Base-by-base conservation (phyloP, 1,284 basidiomycete species). In the Ustilago cynodontis region DNA sequence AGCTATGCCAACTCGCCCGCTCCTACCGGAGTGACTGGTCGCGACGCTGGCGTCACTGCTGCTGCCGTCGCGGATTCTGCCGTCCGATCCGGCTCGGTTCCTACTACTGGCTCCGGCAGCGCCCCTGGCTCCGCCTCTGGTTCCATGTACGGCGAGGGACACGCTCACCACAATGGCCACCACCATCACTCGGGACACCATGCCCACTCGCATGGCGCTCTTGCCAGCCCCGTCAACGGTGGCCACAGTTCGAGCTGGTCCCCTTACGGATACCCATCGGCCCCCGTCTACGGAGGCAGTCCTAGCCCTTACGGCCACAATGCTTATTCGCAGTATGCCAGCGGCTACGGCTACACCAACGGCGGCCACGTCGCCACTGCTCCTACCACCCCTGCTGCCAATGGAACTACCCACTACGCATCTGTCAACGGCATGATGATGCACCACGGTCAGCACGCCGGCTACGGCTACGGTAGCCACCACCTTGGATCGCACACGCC, bases 361-460 rank as follows among this genome's bases (percentile, higher is more conserved):
- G 67, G 70, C 28, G 63, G 71, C 52, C 74, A 77, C 41, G 69
- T 72, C 37, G 61, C 66, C 50, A 73, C 75, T 22, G 75, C 75
- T 16, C 70, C 75, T 14, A 72, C 75, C 39, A 77, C 75, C 5
- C 75, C 75, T 39, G 60, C 64, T 66, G 75, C 75, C 57, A 67
- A 56, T 31, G 64, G 66, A 39, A 56, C 70, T 29, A 59, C 69
- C 49, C 72, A 77, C 55, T 71, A 77, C 41, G 49, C 75, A 13
- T 61, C 63, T 7, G 70, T 77, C 62, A 73, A 72, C 14, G 75
- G 75, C 49, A 73, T 77, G 75, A 77, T 77, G 75, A 77, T 77
- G 75, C 75, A 77, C 64, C 75, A 77, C 67, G 70, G 71, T 29
- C 75, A 77, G 71, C 74, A 77, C 43, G 52, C 65, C 22, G 70